Evolutionary conservation across 1,284 basidiomycete species (phyloP), one percentile per base, ranked within the genome.

Genomic region (Ustilago tritici): DNA sequence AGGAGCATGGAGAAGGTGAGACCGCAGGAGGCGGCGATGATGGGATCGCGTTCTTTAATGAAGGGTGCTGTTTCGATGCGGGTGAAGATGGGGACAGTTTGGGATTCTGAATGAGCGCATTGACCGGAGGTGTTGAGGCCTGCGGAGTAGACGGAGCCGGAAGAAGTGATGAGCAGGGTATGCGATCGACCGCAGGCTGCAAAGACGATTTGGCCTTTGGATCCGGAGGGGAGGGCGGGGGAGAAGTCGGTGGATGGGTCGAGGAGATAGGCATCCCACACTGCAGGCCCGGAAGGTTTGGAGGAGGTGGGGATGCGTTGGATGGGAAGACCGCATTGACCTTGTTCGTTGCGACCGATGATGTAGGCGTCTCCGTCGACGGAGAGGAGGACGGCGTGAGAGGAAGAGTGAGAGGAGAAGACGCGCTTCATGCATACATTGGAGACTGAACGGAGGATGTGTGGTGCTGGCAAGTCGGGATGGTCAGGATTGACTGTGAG

Each of bases 51-150:
- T 59, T 88, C 88, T 47, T 90, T 91, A 34, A 88, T 61, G 54
- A 73, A 83, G 0, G 71, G 56, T 87, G 70, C 92, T 23, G 76
- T 78, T 43, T 89, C 88, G 40, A 94, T 89, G 15, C 87, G 85
- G 71, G 90, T 92, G 88, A 93, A 95, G n/a, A 88, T 85, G 76
- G 89, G 92, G 87, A 93, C 94, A 80, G 94, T 92, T 15, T 78
- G 91, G 17, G 49, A 58, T 87, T 76, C 56, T 4, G 89, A 83
- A 63, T 93, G 92, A 5, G 92, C 93, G 78, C 93, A 94, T 91
- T 95, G 95, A 17, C 94, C 95, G n/a, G 91, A 86, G 38, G 89
- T 89, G 85, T 98, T 98, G 74, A 89, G 90, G 0, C 95, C 95
- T 8, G 92, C 91, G 2, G 91, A 90, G 93, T 94, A 98, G 14